Evolutionary conservation across 2,329 filamentous ascomycete genomes (phyloP), one percentile per base, ranked within the genome.

Genomic region (Ophiostoma himal-ulmi): DNA sequence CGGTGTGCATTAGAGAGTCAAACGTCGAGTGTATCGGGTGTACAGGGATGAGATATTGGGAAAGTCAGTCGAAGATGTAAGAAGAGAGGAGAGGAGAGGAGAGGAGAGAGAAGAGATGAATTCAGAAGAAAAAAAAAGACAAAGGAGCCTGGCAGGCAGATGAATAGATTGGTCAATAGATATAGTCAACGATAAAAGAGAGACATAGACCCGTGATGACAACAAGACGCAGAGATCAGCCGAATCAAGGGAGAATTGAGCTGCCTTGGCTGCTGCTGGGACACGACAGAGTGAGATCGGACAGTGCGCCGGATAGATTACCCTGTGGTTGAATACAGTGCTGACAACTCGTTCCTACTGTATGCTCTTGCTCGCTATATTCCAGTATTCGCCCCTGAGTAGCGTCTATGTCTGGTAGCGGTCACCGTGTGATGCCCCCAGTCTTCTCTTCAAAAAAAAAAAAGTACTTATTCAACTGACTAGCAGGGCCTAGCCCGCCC

Each of bases 281-380:
- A 26, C n/a, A 26, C 20, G 6, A 22, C 1, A 22, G n/a, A 3
- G 52, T 57, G 52, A 57, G 52, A 57, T 57, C 52, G 52, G 52
- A 57, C 52, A 57, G 52, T 57, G 52, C 52, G 52, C 52, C 52
- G 52, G 52, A 57, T 17, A 26, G 52, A n/a, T 57, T 57, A 57
- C 14, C 26, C 3, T 48, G 17, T 48, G 11, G 17, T 17, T 0
- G 6, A 5, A 7, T 5, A 48, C 44, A 48, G 44, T 48, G 44
- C 44, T 20, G 44, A 8, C 37, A 7, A 7, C 44, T 48, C 44
- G 44, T 48, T 48, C 44, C 44, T 48, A 48, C 44, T 48, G 44
- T 48, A 30, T 30, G 30, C n/a, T 30, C 26, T 3, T 30, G 44
- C 44, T 48, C 17, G 5, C 17, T 48, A 5, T n/a, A 7, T 48